Evolutionary conservation across 345 rosid species (phyloP).

Genomic region (Eucalyptus marginata): DNA sequence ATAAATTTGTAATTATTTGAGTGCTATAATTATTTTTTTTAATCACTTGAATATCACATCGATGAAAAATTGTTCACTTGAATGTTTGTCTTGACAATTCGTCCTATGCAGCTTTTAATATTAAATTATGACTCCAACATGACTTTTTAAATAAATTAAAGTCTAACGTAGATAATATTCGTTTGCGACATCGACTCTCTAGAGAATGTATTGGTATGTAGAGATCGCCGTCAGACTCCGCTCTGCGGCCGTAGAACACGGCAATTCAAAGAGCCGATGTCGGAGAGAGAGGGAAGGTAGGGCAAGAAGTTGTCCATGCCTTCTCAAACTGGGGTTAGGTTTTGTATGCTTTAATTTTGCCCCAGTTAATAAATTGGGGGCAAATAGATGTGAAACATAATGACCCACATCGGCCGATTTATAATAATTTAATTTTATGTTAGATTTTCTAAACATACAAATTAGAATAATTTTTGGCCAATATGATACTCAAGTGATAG

Average conservation of each 20-base stretch:
- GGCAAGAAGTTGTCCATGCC: conserved; percentile 47
- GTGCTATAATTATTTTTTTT: too few species aligned
- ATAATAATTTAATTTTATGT: background rate
- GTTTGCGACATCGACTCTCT: background rate
- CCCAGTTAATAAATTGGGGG: background rate
- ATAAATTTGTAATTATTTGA: too few species aligned
- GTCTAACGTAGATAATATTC: too few species aligned
- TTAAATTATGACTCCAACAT: background rate
- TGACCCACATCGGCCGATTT: background rate
- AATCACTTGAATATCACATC: background rate
- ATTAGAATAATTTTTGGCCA: background rate
- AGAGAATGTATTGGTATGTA: conserved; percentile 52
- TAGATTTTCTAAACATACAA: background rate
- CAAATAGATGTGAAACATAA: background rate
- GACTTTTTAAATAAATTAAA: too few species aligned
- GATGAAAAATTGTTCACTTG: background rate
- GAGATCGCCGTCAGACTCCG: conserved; percentile 64
- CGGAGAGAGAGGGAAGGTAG: conserved; percentile 47
- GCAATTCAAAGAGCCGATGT: conserved; percentile 54
- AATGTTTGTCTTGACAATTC: too few species aligned
- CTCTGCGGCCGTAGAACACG: conserved; percentile 70
- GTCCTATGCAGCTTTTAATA: background rate
- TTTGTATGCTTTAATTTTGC: background rate
- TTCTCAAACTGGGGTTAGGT: conserved; percentile 6
- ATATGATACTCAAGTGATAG: background rate